A percentile compares a stretch with the other conserved stretches of the same genome.
Evolutionary conservation across 495 filamentous ascomycete genomes (phyloP).

Genomic region (Xylona heveae): DNA sequence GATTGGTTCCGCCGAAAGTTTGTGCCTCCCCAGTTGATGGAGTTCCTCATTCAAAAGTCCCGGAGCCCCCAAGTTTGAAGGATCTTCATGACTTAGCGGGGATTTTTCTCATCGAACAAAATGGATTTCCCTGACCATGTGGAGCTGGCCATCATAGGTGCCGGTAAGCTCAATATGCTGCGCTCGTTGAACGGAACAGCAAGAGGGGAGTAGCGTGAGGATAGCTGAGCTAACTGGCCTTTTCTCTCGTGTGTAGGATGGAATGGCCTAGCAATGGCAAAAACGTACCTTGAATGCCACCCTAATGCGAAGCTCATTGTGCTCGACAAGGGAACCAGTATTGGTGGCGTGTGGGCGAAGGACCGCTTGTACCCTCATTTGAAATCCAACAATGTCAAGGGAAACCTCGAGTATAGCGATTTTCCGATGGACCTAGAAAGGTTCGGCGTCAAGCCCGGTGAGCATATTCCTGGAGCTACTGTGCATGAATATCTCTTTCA

Average conservation of each 20-base stretch:
- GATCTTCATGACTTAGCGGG: no score
- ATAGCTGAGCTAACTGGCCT: background rate
- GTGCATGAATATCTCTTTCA: slow-evolving; percentile 43
- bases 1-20: no score
- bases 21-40: no score
- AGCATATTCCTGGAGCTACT: slow-evolving; percentile 48
- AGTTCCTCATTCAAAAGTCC: no score
- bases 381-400: slow-evolving; percentile 39
- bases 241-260: slow-evolving; percentile 18
- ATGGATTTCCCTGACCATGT: no score
- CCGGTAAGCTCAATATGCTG: slow-evolving; percentile 16
- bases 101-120: no score
- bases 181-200: background rate
- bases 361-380: slow-evolving; percentile 45
- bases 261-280: slow-evolving; percentile 36
- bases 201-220: slow-evolving; percentile 1
- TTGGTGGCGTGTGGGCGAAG: slow-evolving; percentile 54
- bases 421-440: slow-evolving; percentile 43
- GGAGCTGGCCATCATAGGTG: slow-evolving; percentile 23
- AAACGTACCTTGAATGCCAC: slow-evolving; percentile 34
- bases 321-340: slow-evolving; percentile 28
- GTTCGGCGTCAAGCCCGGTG: slow-evolving; percentile 33
- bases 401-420: slow-evolving; percentile 49
- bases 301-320: slow-evolving; percentile 26
- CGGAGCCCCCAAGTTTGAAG: no score